These are phyloP conservation scores for Annona squamosa DNA, from an alignment of 164 flowering plant genomes.

Conservation along the genomic window DNA sequence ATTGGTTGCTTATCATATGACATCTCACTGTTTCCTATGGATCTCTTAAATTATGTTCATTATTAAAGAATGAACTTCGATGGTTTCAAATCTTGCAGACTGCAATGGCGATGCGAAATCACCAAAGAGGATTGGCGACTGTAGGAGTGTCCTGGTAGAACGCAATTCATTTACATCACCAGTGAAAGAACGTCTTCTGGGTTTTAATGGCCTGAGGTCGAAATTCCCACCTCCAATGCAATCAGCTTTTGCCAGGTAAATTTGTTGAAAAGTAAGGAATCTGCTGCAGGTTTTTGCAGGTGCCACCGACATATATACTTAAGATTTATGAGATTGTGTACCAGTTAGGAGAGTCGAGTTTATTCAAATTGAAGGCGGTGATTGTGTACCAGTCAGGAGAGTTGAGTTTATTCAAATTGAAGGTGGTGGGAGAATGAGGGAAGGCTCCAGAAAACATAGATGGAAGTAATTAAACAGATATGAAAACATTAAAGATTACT, in stretches of 20 bases:
- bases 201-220: constrained; percentile 51
- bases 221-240: constrained; percentile 60
- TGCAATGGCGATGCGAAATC: constrained; percentile 57
- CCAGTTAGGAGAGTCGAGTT: too few species aligned
- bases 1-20: too few species aligned
- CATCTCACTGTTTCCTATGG: background rate
- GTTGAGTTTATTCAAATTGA: too few species aligned
- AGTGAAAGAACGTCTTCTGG: constrained; percentile 69
- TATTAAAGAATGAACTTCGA: too few species aligned
- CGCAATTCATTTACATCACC: constrained; percentile 87
- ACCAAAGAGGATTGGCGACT: constrained; percentile 80
- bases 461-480: too few species aligned
- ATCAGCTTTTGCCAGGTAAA: constrained; percentile 91
- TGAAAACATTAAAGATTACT: too few species aligned
- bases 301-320: too few species aligned
- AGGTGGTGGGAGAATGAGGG: too few species aligned
- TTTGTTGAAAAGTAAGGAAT: background rate
- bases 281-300: background rate
- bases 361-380: too few species aligned
- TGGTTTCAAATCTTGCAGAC: constrained; percentile 28
- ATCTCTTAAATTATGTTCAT: background rate
- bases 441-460: too few species aligned
- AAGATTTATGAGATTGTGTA: too few species aligned
- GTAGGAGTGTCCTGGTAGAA: constrained; percentile 69
- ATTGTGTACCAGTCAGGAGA: too few species aligned